A percentile compares a stretch with the other conserved stretches of the same genome.
These are phyloP conservation scores for Xylaria sp. DNA, from an alignment of 2,329 filamentous ascomycete genomes.

Conservation along the genomic window DNA sequence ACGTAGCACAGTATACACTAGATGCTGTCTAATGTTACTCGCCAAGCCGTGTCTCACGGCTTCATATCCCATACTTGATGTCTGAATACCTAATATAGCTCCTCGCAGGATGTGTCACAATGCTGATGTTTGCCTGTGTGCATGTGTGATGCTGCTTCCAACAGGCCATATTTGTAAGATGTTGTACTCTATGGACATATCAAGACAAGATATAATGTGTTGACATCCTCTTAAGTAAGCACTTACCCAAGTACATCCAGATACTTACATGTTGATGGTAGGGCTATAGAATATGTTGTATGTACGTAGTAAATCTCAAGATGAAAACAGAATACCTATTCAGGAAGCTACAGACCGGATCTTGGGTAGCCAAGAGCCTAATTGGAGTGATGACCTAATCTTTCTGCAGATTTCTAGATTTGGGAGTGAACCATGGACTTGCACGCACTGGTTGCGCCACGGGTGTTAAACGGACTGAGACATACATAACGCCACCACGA, in stretches of 20 bases:
- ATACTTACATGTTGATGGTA: too few species aligned
- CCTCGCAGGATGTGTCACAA: not conserved
- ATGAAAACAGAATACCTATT: not conserved
- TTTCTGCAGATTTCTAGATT: constrained; percentile 7
- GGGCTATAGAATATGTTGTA: too few species aligned
- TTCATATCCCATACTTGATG: constrained; percentile 4
- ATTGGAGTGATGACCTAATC: constrained; percentile 7
- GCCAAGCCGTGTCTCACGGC: constrained; percentile 17
- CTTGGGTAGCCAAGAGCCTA: not conserved
- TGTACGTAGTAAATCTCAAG: too few species aligned
- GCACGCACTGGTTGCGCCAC: constrained; percentile 13
- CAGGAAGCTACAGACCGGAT: not conserved
- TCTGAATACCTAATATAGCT: not conserved
- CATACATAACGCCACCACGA: constrained; percentile 46
- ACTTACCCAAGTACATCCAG: too few species aligned
- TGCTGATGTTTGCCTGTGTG: not conserved
- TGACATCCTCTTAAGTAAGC: too few species aligned
- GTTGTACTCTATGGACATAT: not conserved
- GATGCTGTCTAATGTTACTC: constrained; percentile 9
- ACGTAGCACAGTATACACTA: not conserved
- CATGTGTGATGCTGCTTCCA: not conserved
- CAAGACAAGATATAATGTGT: not conserved
- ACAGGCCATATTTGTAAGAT: not conserved
- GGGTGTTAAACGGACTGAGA: constrained; percentile 43
- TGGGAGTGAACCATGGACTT: constrained; percentile 20